Evolutionary conservation across 257 asterid genomes (phyloP).

Genomic region (Verbascum thapsus): DNA sequence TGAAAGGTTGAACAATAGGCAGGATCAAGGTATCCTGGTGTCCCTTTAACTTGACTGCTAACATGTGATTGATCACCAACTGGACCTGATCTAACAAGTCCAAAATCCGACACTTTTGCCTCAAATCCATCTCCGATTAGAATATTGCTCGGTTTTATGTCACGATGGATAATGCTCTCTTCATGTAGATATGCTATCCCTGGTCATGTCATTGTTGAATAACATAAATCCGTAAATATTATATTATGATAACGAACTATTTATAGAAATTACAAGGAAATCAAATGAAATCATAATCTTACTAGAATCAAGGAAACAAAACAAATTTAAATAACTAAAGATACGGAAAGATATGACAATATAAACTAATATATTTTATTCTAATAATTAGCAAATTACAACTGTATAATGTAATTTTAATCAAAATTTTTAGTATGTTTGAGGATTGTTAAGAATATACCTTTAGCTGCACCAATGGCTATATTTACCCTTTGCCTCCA

Average conservation of each 20-base stretch:
- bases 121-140: slow-evolving; percentile 63
- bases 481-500: slow-evolving; percentile 77
- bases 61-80: slow-evolving; percentile 73
- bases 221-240: too few relatives aligned
- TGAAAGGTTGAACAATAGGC: slow-evolving; percentile 71
- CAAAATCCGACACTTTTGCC: slow-evolving; percentile 80
- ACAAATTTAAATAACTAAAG: too few relatives aligned
- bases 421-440: not conserved
- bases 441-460: slow-evolving; percentile 27
- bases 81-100: slow-evolving; percentile 72
- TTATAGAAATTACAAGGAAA: too few relatives aligned
- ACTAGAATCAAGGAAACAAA: too few relatives aligned
- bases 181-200: slow-evolving; percentile 80
- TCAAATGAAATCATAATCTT: too few relatives aligned
- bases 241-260: too few relatives aligned
- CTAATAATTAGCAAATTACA: too few relatives aligned
- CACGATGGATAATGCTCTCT: slow-evolving; percentile 71
- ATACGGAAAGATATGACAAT: too few relatives aligned
- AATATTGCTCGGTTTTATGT: slow-evolving; percentile 76
- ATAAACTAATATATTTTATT: too few relatives aligned
- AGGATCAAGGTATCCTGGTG: slow-evolving; percentile 84
- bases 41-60: slow-evolving; percentile 71
- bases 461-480: slow-evolving; percentile 88
- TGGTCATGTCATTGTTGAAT: slow-evolving; percentile 23
- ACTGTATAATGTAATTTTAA: not conserved